Evolutionary conservation across 129 eudicot genomes (phyloP), one percentile per base, ranked within the genome.

Genomic region (Logfia minima): DNA sequence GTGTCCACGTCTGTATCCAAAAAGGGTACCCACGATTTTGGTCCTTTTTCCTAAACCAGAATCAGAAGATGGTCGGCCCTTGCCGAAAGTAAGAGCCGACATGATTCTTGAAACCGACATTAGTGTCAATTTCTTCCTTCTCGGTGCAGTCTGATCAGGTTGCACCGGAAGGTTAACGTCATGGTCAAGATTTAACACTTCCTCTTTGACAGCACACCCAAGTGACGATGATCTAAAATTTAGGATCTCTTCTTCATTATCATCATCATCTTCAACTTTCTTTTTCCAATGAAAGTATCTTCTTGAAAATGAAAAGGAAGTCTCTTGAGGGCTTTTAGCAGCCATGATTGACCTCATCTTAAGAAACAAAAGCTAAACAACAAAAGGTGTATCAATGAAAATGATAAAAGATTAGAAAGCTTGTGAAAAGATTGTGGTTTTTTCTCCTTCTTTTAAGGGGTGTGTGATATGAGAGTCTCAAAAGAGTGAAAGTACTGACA

Each of bases 331-430:
- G 60, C 75, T 84, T 81, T 78, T 92, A 59, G 96, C 90, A 71
- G 94, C 90, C 94, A 83, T 88, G 90, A 92, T 88, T 83, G 96
- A 82, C 86, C 84, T 92, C 98, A 90, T 93, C 62, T 83, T 32
- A 68, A 70, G 72, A 72, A 66, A 69, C 79, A 77, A 74, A 77
- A 80, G 75, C 77, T 64, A 78, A 41, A 68, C 52, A 80, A 76
- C 79, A 84, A 66, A 70, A 60, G 69, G 72, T 34, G 83, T 72
- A 59, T 60, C 60, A 43, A 72, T 43, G 76, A 23, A 79, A 78
- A 45, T 7, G 45, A 62, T 48, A 39, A 75, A 66, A 74, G 64
- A 24, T 62, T 64, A 32, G 56, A 45, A 58, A 45, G 82, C 34
- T 23, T 63, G 68, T 23, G 72, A 68, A 62, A 76, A 80, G 76